Base-by-base conservation (phyloP, 177 flowering plant species). In the Vitis hybrid region DNA sequence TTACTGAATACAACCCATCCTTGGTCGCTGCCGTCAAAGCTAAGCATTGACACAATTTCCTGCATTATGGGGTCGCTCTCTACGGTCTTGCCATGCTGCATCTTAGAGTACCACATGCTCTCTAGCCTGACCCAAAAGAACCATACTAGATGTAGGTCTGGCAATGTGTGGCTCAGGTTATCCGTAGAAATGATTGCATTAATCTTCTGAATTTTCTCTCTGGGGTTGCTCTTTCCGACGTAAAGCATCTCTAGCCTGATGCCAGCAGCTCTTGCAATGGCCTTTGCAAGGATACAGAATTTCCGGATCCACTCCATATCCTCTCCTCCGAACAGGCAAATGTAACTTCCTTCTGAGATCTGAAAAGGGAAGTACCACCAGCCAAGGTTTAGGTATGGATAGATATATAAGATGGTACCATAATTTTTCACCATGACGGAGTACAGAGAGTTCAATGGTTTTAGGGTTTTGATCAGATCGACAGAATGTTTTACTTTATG, bases 51-150 rank as follows among this genome's bases (percentile, higher is more conserved):
- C 78, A 79, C 66, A 52, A 86, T 77, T 75, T 82, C 89, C 59
- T 78, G 85, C 85, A 86, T 79, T 11, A 86, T 80, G 1, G 65
- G 78, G 65, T 89, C 91, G 55, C 66, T 68, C 40, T 82, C 87
- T 3, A 77, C 80, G 2, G 56, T 65, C 62, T 48, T 77, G 4
- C 80, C 86, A 10, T 71, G 79, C 19, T 81, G 77, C 17, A 75
- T 18, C 77, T 84, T 90, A 21, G 92, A 88, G 75, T 85, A 77
- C 89, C 86, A 87, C 89, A 88, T 90, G 87, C 88, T 82, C 62
- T 86, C 86, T 2, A 89, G 75, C 69, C 92, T 23, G 4, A 79
- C 82, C 94, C 94, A 90, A 79, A 90, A 89, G 79, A 78, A 88
- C 91, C 91, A 88, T 5, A 85, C 70, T 1, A 78, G 66, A 1